Percentiles rank a stretch among this genome's conserved stretches.
Conservation (phyloP, 192 early-diverging fungal genomes). For the Gonapodya sp. region DNA sequence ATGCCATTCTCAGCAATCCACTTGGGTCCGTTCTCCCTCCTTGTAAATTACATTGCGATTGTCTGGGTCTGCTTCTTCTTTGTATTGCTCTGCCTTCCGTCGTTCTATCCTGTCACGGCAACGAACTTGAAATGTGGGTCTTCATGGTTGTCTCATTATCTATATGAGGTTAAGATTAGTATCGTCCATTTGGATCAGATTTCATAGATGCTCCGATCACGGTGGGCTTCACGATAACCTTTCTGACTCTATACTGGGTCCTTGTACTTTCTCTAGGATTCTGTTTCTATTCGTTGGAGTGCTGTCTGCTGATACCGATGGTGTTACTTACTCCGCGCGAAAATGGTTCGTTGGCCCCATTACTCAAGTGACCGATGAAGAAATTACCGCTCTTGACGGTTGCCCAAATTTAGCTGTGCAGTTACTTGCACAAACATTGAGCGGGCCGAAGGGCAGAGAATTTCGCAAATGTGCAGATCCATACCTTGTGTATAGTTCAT, state of each 20-base stretch:
- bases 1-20: slow-evolving; percentile 1
- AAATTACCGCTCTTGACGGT: neutral
- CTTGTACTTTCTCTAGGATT: neutral
- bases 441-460: no score
- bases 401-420: no score
- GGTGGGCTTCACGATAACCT: neutral
- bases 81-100: neutral
- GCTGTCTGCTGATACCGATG: neutral
- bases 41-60: neutral
- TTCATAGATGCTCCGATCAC: neutral
- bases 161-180: neutral
- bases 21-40: slow-evolving; percentile 4
- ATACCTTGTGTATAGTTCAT: no score
- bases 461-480: no score
- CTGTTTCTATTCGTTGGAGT: neutral
- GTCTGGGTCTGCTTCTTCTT: slow-evolving; percentile 6
- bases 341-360: slow-evolving; percentile 10
- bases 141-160: neutral
- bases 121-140: neutral
- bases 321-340: neutral
- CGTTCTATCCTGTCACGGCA: neutral
- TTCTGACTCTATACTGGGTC: neutral
- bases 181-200: neutral
- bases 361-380: neutral
- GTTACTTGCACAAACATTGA: no score